Percentiles rank a stretch among this genome's conserved stretches.
phyloP scores from a whole-genome alignment of 1,284 basidiomycete species.

The Schizopora paradoxa region DNA sequence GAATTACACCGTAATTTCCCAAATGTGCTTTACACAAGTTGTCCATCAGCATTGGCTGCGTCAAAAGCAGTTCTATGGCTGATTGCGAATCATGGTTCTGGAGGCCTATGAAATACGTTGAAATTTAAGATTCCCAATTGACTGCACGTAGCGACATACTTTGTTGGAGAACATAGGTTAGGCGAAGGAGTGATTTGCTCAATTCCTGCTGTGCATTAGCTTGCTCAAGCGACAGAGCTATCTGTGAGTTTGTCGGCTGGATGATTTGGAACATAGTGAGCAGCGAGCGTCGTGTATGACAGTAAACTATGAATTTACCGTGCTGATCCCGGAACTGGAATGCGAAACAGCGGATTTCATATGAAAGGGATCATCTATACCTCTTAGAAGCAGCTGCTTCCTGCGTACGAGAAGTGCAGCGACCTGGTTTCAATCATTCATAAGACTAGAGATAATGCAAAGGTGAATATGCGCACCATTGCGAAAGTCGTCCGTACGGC shows the following conservation, averaged over 20 bases:
- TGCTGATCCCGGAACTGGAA: slow-evolving; percentile 36
- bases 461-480: slow-evolving; percentile 50
- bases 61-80: slow-evolving; percentile 79
- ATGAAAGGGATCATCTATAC: slow-evolving; percentile 68
- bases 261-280: background rate
- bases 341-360: slow-evolving; percentile 19
- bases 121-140: background rate
- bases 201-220: slow-evolving; percentile 81
- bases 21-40: slow-evolving; percentile 80
- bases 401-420: slow-evolving; percentile 87
- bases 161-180: slow-evolving; percentile 83
- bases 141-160: slow-evolving; percentile 37
- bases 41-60: slow-evolving; percentile 76
- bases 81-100: slow-evolving; percentile 58
- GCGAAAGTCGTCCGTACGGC: slow-evolving; percentile 96
- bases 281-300: background rate
- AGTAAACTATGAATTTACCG: slow-evolving; percentile 34
- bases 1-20: slow-evolving; percentile 87
- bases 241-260: slow-evolving; percentile 51
- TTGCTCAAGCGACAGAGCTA: slow-evolving; percentile 64
- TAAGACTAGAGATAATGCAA: background rate
- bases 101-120: slow-evolving; percentile 38
- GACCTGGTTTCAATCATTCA: slow-evolving; percentile 38
- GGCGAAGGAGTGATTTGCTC: slow-evolving; percentile 74
- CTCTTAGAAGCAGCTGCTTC: slow-evolving; percentile 77